Base-by-base conservation (phyloP, 345 rosid genomes). In the Gossypium anomalum region DNA sequence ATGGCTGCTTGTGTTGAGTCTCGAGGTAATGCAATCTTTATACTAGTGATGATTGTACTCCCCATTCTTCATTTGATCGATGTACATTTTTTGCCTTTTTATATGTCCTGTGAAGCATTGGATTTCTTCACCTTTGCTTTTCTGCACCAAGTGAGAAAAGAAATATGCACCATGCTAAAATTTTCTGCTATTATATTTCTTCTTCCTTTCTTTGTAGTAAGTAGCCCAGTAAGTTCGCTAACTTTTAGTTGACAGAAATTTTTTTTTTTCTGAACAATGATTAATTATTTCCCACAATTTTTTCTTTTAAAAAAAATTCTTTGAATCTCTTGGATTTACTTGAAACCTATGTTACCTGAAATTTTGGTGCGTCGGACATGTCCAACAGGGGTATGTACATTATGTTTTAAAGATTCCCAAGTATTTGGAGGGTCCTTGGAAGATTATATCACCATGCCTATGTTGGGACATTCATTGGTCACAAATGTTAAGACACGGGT, bases 1-100 rank as follows among this genome's bases (percentile, higher is more conserved):
- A 70, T 17, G 23, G 23, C 16, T 69, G 44, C 72, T 23, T 41
- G 0, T 20, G 29, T 66, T 25, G 64, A 60, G 14, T 60, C 64
- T 60, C 3, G 10, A 60, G 64, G 41, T 60, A 25, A 25, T 60
- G 17, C 43, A 1, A 60, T 60, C 64, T 60, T 60, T 25, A 60
- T 60, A 60, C 41, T 25, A 13, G 3, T 15, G 64, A 41, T 5
- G 64, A 60, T 15, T 25, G 64, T 60, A 16, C 20, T 52, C 20
- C 8, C 41, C 16, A 13, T 69, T 10, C 45, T 7, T 49, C 58
- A 53, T 63, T 75, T 71, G 71, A 58, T 62, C 51, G 49, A 58
- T 83, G 77, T 80, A 82, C 80, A 72, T 77, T 74, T 77, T 57
- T 56, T 66, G 41, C n/a, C n/a, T n/a, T n/a, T n/a, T n/a, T n/a